phyloP scores from a whole-genome alignment of 1,284 basidiomycete species.

The Leccinum olivaceoglutinosum region DNA sequence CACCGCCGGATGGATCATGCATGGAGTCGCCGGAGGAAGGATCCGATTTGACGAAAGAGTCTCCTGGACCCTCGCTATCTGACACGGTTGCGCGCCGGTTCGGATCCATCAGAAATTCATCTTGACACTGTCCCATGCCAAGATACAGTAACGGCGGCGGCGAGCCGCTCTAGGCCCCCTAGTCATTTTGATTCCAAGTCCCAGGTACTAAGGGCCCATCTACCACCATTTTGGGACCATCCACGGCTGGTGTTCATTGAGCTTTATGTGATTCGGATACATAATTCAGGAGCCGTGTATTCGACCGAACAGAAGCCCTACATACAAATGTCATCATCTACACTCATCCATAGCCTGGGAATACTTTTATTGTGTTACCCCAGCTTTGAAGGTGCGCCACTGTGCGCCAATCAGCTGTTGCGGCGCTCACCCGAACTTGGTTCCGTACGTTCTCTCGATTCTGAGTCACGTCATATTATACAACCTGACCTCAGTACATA shows the following conservation, averaged over 20 bases:
- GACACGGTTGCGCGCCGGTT: neutral
- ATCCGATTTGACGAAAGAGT: neutral
- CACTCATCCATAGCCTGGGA: neutral
- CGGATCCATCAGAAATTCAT: neutral
- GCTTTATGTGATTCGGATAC: neutral
- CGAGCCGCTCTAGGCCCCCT: neutral
- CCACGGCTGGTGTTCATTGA: neutral
- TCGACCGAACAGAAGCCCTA: neutral
- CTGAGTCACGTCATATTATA: too few relatives aligned
- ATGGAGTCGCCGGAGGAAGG: neutral
- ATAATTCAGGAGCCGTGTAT: neutral
- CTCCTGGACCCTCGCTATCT: neutral
- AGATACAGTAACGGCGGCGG: neutral
- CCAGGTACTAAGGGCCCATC: too few relatives aligned
- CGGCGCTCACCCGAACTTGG: neutral
- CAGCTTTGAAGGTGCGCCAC: neutral
- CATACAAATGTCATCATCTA: neutral
- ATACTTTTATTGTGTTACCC: neutral
- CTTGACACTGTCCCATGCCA: neutral
- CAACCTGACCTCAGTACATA: neutral
- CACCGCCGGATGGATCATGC: neutral
- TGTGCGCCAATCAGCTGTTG: neutral
- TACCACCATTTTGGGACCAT: neutral
- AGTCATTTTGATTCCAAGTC: too few relatives aligned
- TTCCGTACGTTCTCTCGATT: too few relatives aligned